Evolutionary conservation across 495 filamentous ascomycete species (phyloP), one percentile per base, ranked within the genome.

Genomic region (Aspergillus cavernicola): DNA sequence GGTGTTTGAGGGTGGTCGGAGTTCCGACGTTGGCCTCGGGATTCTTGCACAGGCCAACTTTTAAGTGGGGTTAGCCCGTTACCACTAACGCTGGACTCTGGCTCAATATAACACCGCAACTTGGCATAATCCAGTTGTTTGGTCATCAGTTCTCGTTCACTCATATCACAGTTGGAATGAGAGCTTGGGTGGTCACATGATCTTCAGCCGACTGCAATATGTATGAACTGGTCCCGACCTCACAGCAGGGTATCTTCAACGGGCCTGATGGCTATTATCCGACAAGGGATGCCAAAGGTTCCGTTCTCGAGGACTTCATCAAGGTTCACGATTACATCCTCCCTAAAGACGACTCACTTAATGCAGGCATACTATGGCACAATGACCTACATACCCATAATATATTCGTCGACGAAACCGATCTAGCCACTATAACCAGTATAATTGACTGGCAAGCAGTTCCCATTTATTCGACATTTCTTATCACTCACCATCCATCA

Each of bases 371-470:
- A 39, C 37, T 61, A 22, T 61, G 58, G 58, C 58, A 61, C 35
- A 54, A 57, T 16, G 58, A 58, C 20, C 39, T 58, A 20, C 55
- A 61, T 16, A 45, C 39, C 13, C 49, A 56, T 4, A 57, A 61
- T 20, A 45, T 61, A 12, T 53, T 61, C 32, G 50, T 61, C 32
- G 58, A 58, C 31, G 7, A 53, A 18, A 29, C 18, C 5, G 28
- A 53, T 23, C 50, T 40, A 11, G 35, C 39, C 1, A 20, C 41
- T 8, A 61, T 58, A 23, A 44, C 43, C 16, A 36, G 55, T n/a
- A 55, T 58, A 20, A 58, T 62, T 22, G 55, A 62, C 26, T 62
- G 56, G 59, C 59, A 62, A 41, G 43, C 39, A 8, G 42, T 52
- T 0, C 41, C 46, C 24, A 48, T 49, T 19, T 41, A 33, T 13